A percentile compares a stretch with the other conserved stretches of the same genome.
Evolutionary conservation across 805 yeast species (phyloP).

Genomic region (Cyberlindnera mycetangii): DNA sequence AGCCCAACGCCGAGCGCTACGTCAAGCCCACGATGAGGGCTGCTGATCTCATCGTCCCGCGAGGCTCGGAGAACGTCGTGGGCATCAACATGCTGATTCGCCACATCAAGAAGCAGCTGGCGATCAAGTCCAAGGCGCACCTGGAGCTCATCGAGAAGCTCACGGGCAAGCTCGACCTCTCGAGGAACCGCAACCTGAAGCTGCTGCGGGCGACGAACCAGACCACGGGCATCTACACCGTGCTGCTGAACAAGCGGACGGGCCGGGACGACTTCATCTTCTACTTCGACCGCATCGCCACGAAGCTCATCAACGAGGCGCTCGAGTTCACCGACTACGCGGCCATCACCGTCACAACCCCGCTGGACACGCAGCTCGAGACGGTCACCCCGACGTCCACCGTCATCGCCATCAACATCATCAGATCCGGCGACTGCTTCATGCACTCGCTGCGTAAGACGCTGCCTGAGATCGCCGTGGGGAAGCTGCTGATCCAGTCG

Average conservation of each 20-base stretch:
- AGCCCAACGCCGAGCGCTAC: slow-evolving; percentile 80
- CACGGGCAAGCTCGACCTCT: slow-evolving; percentile 38
- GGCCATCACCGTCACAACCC: slow-evolving; percentile 38
- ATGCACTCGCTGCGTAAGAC: slow-evolving; percentile 73
- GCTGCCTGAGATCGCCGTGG: slow-evolving; percentile 74
- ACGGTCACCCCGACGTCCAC: slow-evolving; percentile 38
- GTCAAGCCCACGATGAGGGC: slow-evolving; percentile 72
- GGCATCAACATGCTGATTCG: slow-evolving; percentile 79
- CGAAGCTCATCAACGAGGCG: slow-evolving; percentile 64
- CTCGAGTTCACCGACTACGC: slow-evolving; percentile 49
- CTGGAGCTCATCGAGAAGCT: slow-evolving; percentile 57
- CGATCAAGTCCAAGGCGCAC: slow-evolving; percentile 64
- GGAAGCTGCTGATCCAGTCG: slow-evolving; percentile 83
- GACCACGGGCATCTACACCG: slow-evolving; percentile 66
- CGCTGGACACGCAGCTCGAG: slow-evolving; percentile 32
- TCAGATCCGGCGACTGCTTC: slow-evolving; percentile 92
- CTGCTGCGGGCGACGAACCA: slow-evolving; percentile 55
- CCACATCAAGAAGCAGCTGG: slow-evolving; percentile 73
- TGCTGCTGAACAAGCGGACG: slow-evolving; percentile 54
- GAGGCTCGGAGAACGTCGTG: slow-evolving; percentile 77
- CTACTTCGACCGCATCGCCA: slow-evolving; percentile 80
- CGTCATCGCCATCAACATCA: slow-evolving; percentile 71
- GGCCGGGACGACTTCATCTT: slow-evolving; percentile 77
- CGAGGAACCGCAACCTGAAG: slow-evolving; percentile 17
- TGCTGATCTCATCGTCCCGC: slow-evolving; percentile 89